Conservation (phyloP, 2,329 filamentous ascomycete genomes). For the Waltergamsia citrina region DNA sequence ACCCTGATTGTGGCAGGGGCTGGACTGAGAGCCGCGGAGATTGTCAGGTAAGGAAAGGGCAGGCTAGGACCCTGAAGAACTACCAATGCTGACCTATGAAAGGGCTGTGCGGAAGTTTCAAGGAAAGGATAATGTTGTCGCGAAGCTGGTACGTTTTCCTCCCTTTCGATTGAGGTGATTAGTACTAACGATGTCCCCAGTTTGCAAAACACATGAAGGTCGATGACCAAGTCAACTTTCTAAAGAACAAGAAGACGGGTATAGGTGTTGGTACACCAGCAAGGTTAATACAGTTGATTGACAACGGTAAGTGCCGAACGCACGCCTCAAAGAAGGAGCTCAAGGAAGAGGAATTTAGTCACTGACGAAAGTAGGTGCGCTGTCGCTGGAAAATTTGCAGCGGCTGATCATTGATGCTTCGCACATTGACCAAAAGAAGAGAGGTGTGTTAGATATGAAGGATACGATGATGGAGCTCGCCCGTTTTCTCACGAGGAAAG, state of each 20-base stretch:
- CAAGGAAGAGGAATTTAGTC: not conserved
- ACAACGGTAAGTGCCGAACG: conserved; percentile 55
- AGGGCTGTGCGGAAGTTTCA: conserved; percentile 71
- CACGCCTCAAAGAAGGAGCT: no score
- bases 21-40: conserved; percentile 76
- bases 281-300: conserved; percentile 70
- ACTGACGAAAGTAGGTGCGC: conserved; percentile 36
- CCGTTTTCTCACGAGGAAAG: conserved; percentile 59
- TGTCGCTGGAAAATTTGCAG: conserved; percentile 63
- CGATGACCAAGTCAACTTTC: conserved; percentile 70
- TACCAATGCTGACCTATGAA: conserved; percentile 10
- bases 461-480: conserved; percentile 79
- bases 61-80: no score
- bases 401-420: conserved; percentile 84
- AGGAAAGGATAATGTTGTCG: conserved; percentile 66
- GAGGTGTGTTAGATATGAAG: conserved; percentile 90
- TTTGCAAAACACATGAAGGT: conserved; percentile 99
- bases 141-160: conserved; percentile 55
- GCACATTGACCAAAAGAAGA: conserved; percentile 89
- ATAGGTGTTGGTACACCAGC: conserved; percentile 88
- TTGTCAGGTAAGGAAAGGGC: conserved; percentile 50
- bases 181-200: conserved; percentile 16
- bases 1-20: conserved; percentile 83
- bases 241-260: conserved; percentile 62
- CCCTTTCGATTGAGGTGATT: not conserved